A percentile compares a stretch with the other conserved stretches of the same genome.
Conservation (phyloP, 1,284 basidiomycete genomes). For the Xanthoconium separans region DNA sequence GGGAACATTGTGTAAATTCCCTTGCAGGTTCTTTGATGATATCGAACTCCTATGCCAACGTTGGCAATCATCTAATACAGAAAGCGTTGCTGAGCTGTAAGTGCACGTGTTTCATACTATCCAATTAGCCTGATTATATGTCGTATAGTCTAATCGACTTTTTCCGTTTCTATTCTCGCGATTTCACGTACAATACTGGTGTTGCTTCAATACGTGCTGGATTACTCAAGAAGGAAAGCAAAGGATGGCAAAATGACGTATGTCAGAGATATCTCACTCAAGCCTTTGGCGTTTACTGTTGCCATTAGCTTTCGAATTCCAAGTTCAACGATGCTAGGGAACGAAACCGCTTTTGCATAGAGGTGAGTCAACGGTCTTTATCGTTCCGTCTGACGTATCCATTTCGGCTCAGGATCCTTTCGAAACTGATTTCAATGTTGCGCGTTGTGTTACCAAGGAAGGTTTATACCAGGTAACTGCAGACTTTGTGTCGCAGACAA, state of each 20-base stretch:
- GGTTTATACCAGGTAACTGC: conserved; percentile 82
- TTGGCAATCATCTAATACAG: conserved; percentile 93
- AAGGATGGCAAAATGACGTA: conserved; percentile 94
- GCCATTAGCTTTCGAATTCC: conserved; percentile 40
- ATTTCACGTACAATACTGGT: conserved; percentile 89
- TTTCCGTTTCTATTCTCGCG: conserved; percentile 94
- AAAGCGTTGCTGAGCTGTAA: conserved; percentile 90
- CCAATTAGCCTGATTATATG: conserved; percentile 10
- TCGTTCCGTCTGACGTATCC: conserved; percentile 10
- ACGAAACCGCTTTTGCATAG: conserved; percentile 90
- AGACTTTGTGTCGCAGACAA: background rate
- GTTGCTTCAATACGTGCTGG: conserved; percentile 93
- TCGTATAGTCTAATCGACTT: conserved; percentile 85
- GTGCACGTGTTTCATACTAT: conserved; percentile 29
- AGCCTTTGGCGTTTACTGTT: conserved; percentile 4
- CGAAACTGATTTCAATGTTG: conserved; percentile 93
- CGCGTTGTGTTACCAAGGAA: conserved; percentile 94
- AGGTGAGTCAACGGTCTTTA: conserved; percentile 50
- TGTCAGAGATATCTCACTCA: conserved; percentile 19
- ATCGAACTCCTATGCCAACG: conserved; percentile 87
- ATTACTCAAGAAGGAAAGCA: conserved; percentile 84
- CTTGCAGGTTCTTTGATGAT: conserved; percentile 91
- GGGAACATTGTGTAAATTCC: background rate
- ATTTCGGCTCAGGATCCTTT: conserved; percentile 81
- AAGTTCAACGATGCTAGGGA: conserved; percentile 79